These are phyloP conservation scores for Aspergillus puulaauensis DNA, from an alignment of 2,329 filamentous ascomycete species.

Conservation along the genomic window DNA sequence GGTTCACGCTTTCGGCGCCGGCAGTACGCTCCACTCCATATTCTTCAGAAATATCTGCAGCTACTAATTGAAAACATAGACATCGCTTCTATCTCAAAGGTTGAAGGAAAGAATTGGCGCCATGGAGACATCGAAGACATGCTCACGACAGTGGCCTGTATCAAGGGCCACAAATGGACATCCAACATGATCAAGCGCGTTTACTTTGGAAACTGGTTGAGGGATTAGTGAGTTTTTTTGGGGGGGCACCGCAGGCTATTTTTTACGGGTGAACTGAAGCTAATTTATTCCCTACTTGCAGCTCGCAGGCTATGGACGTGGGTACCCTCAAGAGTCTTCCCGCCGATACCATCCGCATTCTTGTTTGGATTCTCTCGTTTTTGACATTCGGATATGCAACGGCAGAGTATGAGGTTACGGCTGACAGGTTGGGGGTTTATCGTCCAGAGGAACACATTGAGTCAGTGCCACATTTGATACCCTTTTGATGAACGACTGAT, in stretches of 20 bases:
- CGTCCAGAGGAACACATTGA: slow-evolving; percentile 65
- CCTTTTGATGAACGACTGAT: background rate
- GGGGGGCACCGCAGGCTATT: too few relatives aligned
- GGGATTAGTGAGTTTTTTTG: slow-evolving; percentile 61
- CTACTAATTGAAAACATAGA: slow-evolving; percentile 28
- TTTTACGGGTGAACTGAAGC: background rate
- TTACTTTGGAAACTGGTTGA: slow-evolving; percentile 85
- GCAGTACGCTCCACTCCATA: slow-evolving; percentile 33
- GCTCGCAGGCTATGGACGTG: slow-evolving; percentile 76
- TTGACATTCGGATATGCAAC: slow-evolving; percentile 83
- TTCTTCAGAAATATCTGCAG: background rate
- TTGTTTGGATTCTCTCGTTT: slow-evolving; percentile 81
- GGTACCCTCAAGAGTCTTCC: slow-evolving; percentile 77
- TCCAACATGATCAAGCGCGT: slow-evolving; percentile 73
- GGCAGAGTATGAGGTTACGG: slow-evolving; percentile 79
- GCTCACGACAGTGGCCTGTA: slow-evolving; percentile 72
- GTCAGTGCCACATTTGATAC: slow-evolving; percentile 25
- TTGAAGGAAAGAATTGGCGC: slow-evolving; percentile 54
- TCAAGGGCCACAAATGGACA: slow-evolving; percentile 82
- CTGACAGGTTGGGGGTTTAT: slow-evolving; percentile 76
- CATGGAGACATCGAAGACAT: slow-evolving; percentile 75
- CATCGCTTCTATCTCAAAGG: slow-evolving; percentile 50
- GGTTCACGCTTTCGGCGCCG: slow-evolving; percentile 46
- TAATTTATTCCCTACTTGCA: slow-evolving; percentile 16
- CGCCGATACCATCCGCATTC: slow-evolving; percentile 72